A percentile compares a stretch with the other conserved stretches of the same genome.
Evolutionary conservation across 768 basidiomycete species (phyloP).

Genomic region (Lentinula detonsa): DNA sequence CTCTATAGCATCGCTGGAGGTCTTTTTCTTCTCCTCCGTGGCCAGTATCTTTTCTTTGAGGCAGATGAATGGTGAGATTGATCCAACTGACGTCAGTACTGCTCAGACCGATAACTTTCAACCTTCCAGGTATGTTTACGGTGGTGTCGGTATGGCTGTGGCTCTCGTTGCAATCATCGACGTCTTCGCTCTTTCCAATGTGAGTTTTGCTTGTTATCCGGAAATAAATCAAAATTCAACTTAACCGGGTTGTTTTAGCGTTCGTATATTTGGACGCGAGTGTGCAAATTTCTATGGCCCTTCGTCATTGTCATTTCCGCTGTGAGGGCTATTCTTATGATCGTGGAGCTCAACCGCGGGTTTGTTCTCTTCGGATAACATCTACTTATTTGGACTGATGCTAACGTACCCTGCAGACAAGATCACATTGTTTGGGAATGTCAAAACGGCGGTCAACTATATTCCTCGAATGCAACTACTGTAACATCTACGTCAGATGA

Average conservation of each 20-base stretch:
- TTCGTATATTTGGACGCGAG: constrained; percentile 66
- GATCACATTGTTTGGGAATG: constrained; percentile 72
- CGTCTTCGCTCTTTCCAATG: constrained; percentile 58
- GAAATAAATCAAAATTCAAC: not conserved
- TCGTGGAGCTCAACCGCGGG: constrained; percentile 67
- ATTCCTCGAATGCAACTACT: constrained; percentile 38
- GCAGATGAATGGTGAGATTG: constrained; percentile 57
- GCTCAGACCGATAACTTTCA: not conserved
- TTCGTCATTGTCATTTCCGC: constrained; percentile 61
- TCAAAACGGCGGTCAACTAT: constrained; percentile 61
- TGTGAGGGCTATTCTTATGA: constrained; percentile 65
- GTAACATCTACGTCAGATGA: constrained; percentile 27
- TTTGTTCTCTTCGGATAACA: constrained; percentile 28
- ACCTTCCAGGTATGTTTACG: constrained; percentile 55
- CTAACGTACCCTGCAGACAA: constrained; percentile 32
- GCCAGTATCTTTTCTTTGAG: constrained; percentile 59
- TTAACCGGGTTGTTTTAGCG: constrained; percentile 33
- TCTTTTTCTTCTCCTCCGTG: constrained; percentile 53
- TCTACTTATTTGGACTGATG: constrained; percentile 12
- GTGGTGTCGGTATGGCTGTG: constrained; percentile 55
- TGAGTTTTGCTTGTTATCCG: constrained; percentile 25
- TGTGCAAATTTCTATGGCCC: constrained; percentile 63
- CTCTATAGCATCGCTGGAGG: constrained; percentile 63
- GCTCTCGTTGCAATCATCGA: constrained; percentile 45
- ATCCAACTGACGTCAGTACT: constrained; percentile 21